Conservation (phyloP, 805 yeast genomes). For the Kodamaea kaohsiungensis region DNA sequence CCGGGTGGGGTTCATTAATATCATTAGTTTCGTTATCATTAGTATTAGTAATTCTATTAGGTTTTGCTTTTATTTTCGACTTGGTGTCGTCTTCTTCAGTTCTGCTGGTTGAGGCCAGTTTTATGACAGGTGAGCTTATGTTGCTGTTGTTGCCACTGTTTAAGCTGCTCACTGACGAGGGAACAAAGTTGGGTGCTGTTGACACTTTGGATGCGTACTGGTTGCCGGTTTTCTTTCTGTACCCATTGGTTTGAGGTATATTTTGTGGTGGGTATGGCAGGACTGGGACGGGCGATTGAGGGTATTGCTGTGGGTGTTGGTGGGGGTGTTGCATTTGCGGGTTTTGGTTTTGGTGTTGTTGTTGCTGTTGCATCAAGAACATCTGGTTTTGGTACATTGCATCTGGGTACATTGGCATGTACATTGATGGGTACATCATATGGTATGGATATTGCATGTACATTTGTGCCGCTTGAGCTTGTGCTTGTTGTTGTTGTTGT, state of each 20-base stretch:
- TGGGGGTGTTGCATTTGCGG: conserved; percentile 7
- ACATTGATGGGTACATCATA: conserved; percentile 16
- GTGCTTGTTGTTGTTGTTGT: conserved; percentile 10
- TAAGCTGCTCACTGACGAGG: conserved; percentile 7
- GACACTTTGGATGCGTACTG: conserved; percentile 10
- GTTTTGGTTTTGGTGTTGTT: conserved; percentile 7
- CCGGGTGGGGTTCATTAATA: background rate
- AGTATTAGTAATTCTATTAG: conserved; percentile 1
- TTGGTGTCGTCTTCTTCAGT: background rate
- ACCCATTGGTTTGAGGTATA: background rate
- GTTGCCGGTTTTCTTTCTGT: conserved; percentile 8
- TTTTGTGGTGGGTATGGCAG: conserved; percentile 3
- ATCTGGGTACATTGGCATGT: conserved; percentile 18
- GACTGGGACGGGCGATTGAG: background rate
- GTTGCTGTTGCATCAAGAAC: conserved; percentile 14
- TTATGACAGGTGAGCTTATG: conserved; percentile 4
- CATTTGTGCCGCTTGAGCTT: conserved; percentile 3
- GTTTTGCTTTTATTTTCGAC: background rate
- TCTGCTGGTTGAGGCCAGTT: background rate
- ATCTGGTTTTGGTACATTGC: conserved; percentile 16
- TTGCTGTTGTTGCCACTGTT: conserved; percentile 2
- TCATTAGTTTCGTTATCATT: conserved; percentile 4
- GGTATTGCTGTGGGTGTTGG: conserved; percentile 4
- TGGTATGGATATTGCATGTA: conserved; percentile 18
- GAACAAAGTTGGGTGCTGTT: conserved; percentile 10